Base-by-base conservation (phyloP, 148 eudicot species). In the Fagopyrum esculentum region DNA sequence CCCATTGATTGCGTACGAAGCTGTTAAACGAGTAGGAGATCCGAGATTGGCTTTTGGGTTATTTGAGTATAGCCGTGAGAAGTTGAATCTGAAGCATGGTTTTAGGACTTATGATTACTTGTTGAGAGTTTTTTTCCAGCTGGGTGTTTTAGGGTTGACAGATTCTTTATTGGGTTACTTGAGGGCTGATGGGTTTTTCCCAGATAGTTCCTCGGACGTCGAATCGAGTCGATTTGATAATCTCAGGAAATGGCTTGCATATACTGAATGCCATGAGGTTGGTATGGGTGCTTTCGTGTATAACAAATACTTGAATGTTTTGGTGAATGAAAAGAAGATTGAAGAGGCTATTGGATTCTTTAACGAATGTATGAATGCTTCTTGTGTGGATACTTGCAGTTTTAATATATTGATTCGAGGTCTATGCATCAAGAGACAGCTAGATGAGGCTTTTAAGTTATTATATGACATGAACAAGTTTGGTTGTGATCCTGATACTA, bases 391-490 rank as follows among this genome's bases (percentile, higher is more conserved):
- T 84, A 88, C 84, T 73, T 92, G 84, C 59, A 85, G 82, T 3
- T 87, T 92, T 75, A 95, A 95, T 76, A 90, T 89, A 49, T 79
- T 95, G 63, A 84, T 95, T 70, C 81, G 80, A 69, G 98, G 93
- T 47, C 86, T 95, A 45, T 90, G 98, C 81, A 84, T 80, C 77
- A 77, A 49, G 44, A 82, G 88, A 45, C 75, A 82, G 71, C 84
- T 86, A 47, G 91, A 87, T 16, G 78, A 77, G 75, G 98, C 92
- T 69, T 82, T 81, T 74, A 73, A 64, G 78, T 76, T 89, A 69
- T 89, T 90, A 11, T 70, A 83, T 66, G 78, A 73, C n/a, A 89
- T 94, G 93, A 75, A 74, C 44, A 81, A 57, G 74, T 88, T 88
- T 74, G 78, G 80, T 74, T 87, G 90, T 81, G 76, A 68, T 46